A percentile compares a stretch with the other conserved stretches of the same genome.
These are phyloP conservation scores for Aurantiochytrium sp. DNA, from an alignment of 108 stramenopile species.

Conservation along the genomic window DNA sequence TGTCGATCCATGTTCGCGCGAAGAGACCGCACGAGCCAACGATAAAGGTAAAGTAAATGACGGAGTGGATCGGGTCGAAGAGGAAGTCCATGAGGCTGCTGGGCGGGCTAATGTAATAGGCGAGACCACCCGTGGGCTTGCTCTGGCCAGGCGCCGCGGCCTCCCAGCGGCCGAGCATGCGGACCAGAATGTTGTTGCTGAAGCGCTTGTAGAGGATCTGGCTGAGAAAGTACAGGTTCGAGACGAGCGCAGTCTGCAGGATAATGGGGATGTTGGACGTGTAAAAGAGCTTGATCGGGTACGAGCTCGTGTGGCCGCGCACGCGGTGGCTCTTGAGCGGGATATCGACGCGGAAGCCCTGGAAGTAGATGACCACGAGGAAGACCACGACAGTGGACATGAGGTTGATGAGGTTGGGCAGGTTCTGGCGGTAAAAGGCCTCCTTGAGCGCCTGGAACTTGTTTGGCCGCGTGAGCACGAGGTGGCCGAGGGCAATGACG, in stretches of 20 bases:
- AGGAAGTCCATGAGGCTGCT: constrained; percentile 77
- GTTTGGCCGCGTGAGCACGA: constrained; percentile 82
- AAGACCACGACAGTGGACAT: constrained; percentile 90
- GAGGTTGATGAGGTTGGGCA: constrained; percentile 96
- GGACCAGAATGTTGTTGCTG: constrained; percentile 86
- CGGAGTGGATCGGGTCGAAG: constrained; percentile 95
- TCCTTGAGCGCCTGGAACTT: constrained; percentile 88
- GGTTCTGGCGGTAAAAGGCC: constrained; percentile 89
- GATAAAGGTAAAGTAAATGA: constrained; percentile 95
- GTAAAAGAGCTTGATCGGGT: constrained; percentile 85
- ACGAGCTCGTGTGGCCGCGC: constrained; percentile 30
- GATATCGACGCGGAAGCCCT: constrained; percentile 96
- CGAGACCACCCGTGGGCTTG: constrained; percentile 95
- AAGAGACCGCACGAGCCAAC: constrained; percentile 93
- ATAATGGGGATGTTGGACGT: constrained; percentile 99
- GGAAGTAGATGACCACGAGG: constrained; percentile 97
- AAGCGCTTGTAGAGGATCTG: constrained; percentile 97
- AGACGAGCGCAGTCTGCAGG: constrained; percentile 92
- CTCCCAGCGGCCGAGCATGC: constrained; percentile 94
- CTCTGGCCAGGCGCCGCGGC: constrained; percentile 68
- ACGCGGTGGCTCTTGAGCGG: constrained; percentile 42
- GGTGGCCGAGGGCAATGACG: constrained; percentile 93
- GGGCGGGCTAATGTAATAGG: constrained; percentile 99
- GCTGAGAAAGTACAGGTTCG: constrained; percentile 96
- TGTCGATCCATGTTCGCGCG: constrained; percentile 98